Percentiles rank a stretch among this genome's conserved stretches.
Conservation (phyloP, 2,329 filamentous ascomycete genomes). For the Clarireedia monteithiana region DNA sequence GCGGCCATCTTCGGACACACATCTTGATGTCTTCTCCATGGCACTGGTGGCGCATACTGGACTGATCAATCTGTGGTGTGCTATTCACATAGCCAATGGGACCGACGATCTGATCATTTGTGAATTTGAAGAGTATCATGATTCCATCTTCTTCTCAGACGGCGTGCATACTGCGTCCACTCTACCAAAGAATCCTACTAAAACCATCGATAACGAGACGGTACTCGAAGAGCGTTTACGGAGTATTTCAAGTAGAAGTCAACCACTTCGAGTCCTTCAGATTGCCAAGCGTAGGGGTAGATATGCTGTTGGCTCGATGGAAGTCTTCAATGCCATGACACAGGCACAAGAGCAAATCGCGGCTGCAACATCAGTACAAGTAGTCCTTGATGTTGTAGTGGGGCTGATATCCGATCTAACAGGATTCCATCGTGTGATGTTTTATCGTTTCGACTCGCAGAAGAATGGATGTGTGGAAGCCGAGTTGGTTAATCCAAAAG, state of each 20-base stretch:
- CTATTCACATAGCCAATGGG: conserved; percentile 40
- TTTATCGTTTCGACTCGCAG: conserved; percentile 75
- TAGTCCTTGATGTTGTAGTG: conserved; percentile 71
- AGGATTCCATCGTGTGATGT: conserved; percentile 86
- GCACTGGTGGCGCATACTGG: conserved; percentile 31
- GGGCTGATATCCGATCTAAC: conserved; percentile 85
- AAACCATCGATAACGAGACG: conserved; percentile 66
- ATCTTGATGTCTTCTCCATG: conserved; percentile 79
- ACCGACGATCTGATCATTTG: conserved; percentile 70
- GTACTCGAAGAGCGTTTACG: conserved; percentile 66
- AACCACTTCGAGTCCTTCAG: conserved; percentile 66
- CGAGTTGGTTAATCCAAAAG: conserved; percentile 74
- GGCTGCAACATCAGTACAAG: conserved; percentile 60
- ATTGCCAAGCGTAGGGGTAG: conserved; percentile 68
- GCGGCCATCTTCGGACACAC: conserved; percentile 46
- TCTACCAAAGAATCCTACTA: conserved; percentile 54
- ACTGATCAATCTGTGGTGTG: conserved; percentile 4
- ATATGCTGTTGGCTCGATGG: conserved; percentile 55
- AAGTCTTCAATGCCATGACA: conserved; percentile 85
- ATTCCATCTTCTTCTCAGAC: conserved; percentile 41
- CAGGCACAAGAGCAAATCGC: conserved; percentile 85
- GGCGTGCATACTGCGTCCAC: conserved; percentile 29
- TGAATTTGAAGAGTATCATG: conserved; percentile 83
- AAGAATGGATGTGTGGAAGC: conserved; percentile 61
- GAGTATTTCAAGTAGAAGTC: conserved; percentile 68